Evolutionary conservation across 2,329 filamentous ascomycete genomes (phyloP).

Genomic region (Fusarium sp.): DNA sequence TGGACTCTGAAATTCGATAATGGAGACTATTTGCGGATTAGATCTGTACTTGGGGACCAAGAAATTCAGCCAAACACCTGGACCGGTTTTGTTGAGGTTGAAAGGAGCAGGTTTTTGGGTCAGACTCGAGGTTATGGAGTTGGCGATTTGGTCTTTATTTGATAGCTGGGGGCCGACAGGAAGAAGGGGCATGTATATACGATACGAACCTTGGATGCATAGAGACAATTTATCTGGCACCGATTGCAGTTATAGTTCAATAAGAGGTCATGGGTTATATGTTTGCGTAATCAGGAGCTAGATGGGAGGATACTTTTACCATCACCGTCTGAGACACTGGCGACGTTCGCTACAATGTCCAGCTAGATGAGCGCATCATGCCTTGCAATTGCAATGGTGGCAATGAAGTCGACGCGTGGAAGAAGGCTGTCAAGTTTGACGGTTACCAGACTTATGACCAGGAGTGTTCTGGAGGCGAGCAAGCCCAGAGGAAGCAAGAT

Average conservation of each 20-base stretch:
- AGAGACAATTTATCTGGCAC: not conserved
- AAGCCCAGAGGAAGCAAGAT: not conserved
- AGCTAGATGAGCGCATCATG: not conserved
- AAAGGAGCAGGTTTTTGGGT: not conserved
- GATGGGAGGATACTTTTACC: not conserved
- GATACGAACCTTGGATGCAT: not conserved
- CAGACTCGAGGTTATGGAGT: not conserved
- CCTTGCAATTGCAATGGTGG: not conserved
- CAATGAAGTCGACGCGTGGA: not conserved
- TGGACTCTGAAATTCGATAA: not conserved
- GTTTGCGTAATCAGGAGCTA: not conserved
- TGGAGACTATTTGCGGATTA: not conserved
- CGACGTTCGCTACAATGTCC: not conserved
- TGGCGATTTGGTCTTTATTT: not conserved
- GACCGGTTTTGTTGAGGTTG: not conserved
- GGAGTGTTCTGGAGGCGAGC: not conserved
- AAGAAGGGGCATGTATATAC: not conserved
- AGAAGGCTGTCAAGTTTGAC: not conserved
- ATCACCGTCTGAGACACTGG: not conserved
- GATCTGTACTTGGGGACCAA: not conserved
- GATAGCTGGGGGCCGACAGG: not conserved
- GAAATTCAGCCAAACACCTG: not conserved
- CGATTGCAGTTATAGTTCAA: not conserved
- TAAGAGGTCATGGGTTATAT: not conserved
- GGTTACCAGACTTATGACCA: not conserved